Evolutionary conservation across 805 yeast genomes (phyloP).

Genomic region (Ogataea methylovora): DNA sequence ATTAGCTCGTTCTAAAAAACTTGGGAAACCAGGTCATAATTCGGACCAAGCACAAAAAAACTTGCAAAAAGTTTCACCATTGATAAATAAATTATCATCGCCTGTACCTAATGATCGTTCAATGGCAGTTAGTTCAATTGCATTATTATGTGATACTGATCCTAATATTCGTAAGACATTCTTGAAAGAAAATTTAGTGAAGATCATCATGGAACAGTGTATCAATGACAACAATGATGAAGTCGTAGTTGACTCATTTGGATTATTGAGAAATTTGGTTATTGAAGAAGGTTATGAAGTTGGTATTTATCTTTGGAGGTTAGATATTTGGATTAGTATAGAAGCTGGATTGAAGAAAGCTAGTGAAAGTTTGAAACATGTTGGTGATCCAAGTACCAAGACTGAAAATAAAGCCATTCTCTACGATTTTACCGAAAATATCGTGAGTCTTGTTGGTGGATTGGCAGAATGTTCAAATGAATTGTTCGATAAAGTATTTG

Average conservation of each 20-base stretch:
- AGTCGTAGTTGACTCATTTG: slow-evolving; percentile 72
- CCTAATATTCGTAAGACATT: slow-evolving; percentile 51
- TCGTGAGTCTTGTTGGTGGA: slow-evolving; percentile 60
- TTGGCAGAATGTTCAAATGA: slow-evolving; percentile 58
- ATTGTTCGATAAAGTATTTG: slow-evolving; percentile 23
- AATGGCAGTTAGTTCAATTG: slow-evolving; percentile 68
- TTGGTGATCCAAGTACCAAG: slow-evolving; percentile 21
- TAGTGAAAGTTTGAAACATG: slow-evolving; percentile 36
- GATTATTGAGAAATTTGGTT: slow-evolving; percentile 70
- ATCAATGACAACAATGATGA: slow-evolving; percentile 66
- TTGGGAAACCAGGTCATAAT: slow-evolving; percentile 5
- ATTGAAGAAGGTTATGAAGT: slow-evolving; percentile 86
- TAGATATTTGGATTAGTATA: slow-evolving; percentile 63
- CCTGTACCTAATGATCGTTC: slow-evolving; percentile 64
- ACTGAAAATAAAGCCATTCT: slow-evolving; percentile 35
- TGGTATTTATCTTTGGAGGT: slow-evolving; percentile 68
- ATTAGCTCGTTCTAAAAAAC: slow-evolving; percentile 13
- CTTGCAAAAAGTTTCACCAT: slow-evolving; percentile 50
- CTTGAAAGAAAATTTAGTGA: slow-evolving; percentile 65
- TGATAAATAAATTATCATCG: slow-evolving; percentile 57
- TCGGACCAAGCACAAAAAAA: slow-evolving; percentile 25
- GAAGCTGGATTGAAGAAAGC: slow-evolving; percentile 45
- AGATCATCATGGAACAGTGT: slow-evolving; percentile 53
- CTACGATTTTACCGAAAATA: slow-evolving; percentile 65
- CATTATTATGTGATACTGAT: slow-evolving; percentile 61